Conservation (phyloP, 495 filamentous ascomycete genomes). For the Stereocaulon alpinum region DNA sequence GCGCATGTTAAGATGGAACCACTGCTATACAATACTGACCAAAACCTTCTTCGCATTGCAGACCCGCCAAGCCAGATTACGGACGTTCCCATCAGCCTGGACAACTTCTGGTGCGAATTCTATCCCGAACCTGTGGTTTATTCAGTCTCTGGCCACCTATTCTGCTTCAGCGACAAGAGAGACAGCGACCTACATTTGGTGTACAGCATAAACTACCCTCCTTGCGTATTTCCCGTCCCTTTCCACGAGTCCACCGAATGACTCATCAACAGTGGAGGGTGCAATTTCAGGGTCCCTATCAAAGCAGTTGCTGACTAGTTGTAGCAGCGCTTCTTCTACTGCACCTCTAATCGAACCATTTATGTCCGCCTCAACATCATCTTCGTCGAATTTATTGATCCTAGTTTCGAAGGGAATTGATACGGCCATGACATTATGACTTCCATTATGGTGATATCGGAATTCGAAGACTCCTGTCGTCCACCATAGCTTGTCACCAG, state of each 20-base stretch:
- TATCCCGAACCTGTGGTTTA: constrained; percentile 61
- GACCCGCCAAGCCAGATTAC: constrained; percentile 87
- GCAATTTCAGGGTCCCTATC: constrained; percentile 89
- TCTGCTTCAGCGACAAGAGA: neutral
- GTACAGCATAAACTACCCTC: constrained; percentile 84
- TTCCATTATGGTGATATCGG: constrained; percentile 89
- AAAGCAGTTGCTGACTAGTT: constrained; percentile 81
- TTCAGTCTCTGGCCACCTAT: neutral
- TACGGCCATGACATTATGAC: constrained; percentile 93
- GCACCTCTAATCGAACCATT: constrained; percentile 42
- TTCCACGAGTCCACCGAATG: constrained; percentile 73
- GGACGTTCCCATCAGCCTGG: constrained; percentile 81
- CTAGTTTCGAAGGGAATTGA: constrained; percentile 87
- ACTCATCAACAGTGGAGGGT: constrained; percentile 66
- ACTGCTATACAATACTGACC: constrained; percentile 42
- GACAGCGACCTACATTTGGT: constrained; percentile 58
- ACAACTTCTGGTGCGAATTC: constrained; percentile 93
- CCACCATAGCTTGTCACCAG: constrained; percentile 95
- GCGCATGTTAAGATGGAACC: neutral
- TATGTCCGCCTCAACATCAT: constrained; percentile 42
- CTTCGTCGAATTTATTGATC: constrained; percentile 63
- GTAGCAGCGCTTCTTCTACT: constrained; percentile 67
- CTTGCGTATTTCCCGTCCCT: constrained; percentile 80
- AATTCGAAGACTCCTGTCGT: constrained; percentile 92
- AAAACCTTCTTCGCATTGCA: constrained; percentile 91